phyloP scores from a whole-genome alignment of 805 yeast genomes.

The Diddensiella transvaalensis region DNA sequence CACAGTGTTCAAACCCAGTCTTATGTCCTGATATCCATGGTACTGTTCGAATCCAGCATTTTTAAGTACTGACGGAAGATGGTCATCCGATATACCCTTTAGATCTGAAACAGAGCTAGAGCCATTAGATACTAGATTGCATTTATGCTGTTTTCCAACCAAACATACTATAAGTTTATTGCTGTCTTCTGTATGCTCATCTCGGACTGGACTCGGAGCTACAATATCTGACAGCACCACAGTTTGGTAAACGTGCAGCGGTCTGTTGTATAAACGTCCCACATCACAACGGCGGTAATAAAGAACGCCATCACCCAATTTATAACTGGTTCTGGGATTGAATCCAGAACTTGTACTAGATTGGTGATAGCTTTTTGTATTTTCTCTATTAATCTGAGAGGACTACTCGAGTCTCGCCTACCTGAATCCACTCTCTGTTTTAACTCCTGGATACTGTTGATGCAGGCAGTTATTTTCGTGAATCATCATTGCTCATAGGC shows the following conservation, averaged over 20 bases:
- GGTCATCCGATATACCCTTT: slow-evolving; percentile 32
- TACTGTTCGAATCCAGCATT: slow-evolving; percentile 28
- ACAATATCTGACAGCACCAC: not conserved
- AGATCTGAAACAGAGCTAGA: slow-evolving; percentile 29
- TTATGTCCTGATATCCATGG: slow-evolving; percentile 25
- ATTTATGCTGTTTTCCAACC: not conserved
- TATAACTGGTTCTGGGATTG: too few species aligned
- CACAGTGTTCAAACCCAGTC: slow-evolving; percentile 30
- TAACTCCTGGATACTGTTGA: too few species aligned
- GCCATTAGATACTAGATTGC: not conserved
- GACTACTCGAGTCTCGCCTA: too few species aligned
- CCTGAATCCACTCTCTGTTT: too few species aligned
- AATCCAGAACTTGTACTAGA: too few species aligned
- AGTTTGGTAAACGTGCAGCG: too few species aligned
- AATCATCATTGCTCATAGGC: not conserved
- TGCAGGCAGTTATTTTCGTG: not conserved
- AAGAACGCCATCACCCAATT: too few species aligned
- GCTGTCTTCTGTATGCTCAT: slow-evolving; percentile 17
- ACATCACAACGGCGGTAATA: too few species aligned
- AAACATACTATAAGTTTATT: slow-evolving; percentile 23
- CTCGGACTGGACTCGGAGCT: not conserved
- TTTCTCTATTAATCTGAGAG: too few species aligned
- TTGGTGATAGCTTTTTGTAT: too few species aligned
- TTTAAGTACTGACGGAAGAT: slow-evolving; percentile 27
- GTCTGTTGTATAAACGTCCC: too few species aligned